A percentile compares a stretch with the other conserved stretches of the same genome.
These are phyloP conservation scores for Leccinum pellstonianum DNA, from an alignment of 768 basidiomycete species.

Conservation along the genomic window DNA sequence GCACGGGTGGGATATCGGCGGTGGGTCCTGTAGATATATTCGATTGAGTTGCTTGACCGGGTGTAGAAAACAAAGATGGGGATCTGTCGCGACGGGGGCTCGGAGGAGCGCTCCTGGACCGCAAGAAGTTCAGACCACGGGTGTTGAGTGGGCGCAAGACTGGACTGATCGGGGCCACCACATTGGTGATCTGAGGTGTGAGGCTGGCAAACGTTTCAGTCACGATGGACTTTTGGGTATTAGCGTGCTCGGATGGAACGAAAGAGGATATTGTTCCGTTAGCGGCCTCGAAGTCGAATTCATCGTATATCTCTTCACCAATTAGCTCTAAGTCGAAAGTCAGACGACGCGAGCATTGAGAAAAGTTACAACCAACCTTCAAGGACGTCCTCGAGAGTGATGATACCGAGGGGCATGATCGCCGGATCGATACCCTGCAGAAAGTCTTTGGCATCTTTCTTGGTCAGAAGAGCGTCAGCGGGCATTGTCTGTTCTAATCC, in stretches of 20 bases:
- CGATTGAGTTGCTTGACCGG: conserved; percentile 3
- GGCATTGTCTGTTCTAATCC: conserved; percentile 81
- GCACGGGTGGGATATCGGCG: background rate
- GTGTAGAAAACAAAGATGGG: conserved; percentile 5
- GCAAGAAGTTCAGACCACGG: conserved; percentile 50
- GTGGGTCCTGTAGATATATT: background rate
- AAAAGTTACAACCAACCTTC: conserved; percentile 54
- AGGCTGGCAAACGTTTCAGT: conserved; percentile 16
- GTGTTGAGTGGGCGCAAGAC: conserved; percentile 42
- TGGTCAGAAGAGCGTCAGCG: conserved; percentile 79
- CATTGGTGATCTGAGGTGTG: conserved; percentile 4
- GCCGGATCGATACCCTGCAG: conserved; percentile 79
- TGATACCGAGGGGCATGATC: conserved; percentile 85
- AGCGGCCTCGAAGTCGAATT: conserved; percentile 81
- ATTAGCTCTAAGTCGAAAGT: conserved; percentile 64
- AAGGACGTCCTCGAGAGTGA: conserved; percentile 89
- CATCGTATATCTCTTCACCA: conserved; percentile 91
- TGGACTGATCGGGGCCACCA: conserved; percentile 23
- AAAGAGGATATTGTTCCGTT: conserved; percentile 50
- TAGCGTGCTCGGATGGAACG: conserved; percentile 33
- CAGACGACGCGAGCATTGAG: background rate
- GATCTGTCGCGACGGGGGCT: conserved; percentile 37
- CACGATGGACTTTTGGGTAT: conserved; percentile 33
- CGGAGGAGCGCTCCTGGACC: conserved; percentile 59
- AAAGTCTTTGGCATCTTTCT: conserved; percentile 79